Conservation (phyloP, 257 asterid species). For the Dorcoceras hygrometricum region DNA sequence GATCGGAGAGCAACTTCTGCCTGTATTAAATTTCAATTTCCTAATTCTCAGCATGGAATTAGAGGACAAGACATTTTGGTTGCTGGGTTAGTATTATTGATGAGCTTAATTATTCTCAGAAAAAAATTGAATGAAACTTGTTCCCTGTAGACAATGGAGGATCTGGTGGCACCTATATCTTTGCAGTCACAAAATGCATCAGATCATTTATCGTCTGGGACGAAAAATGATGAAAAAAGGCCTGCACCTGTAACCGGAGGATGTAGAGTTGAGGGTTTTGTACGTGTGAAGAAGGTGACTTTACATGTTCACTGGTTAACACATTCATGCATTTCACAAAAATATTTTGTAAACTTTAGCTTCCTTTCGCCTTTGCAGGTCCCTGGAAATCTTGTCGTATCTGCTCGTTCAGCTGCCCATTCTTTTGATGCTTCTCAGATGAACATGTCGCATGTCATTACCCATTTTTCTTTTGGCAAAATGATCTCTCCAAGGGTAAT, state of each 20-base stretch:
- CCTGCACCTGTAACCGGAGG: constrained; percentile 97
- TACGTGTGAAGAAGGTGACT: constrained; percentile 92
- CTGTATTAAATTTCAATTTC: background rate
- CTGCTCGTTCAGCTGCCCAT: constrained; percentile 88
- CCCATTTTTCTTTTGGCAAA: constrained; percentile 84
- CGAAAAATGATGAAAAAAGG: constrained; percentile 50
- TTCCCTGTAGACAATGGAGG: constrained; percentile 77
- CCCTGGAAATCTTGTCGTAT: constrained; percentile 86
- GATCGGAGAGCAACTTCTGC: constrained; percentile 6
- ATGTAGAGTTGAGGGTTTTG: constrained; percentile 92
- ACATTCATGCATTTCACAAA: constrained; percentile 8
- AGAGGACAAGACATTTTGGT: background rate
- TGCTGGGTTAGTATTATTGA: constrained; percentile 2
- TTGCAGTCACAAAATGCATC: constrained; percentile 53
- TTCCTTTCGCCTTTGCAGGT: constrained; percentile 52
- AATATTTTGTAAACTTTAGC: constrained; percentile 7
- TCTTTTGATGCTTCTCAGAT: constrained; percentile 94
- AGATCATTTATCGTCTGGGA: constrained; percentile 34
- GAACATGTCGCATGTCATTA: constrained; percentile 91
- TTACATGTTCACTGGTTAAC: constrained; percentile 12
- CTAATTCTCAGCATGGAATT: background rate
- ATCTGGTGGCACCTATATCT: constrained; percentile 71
- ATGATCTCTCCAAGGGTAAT: constrained; percentile 59
- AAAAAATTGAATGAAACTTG: constrained; percentile 22
- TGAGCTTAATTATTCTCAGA: constrained; percentile 11